Base-by-base conservation (phyloP, 306 rosid species). In the Vicia sativa region DNA sequence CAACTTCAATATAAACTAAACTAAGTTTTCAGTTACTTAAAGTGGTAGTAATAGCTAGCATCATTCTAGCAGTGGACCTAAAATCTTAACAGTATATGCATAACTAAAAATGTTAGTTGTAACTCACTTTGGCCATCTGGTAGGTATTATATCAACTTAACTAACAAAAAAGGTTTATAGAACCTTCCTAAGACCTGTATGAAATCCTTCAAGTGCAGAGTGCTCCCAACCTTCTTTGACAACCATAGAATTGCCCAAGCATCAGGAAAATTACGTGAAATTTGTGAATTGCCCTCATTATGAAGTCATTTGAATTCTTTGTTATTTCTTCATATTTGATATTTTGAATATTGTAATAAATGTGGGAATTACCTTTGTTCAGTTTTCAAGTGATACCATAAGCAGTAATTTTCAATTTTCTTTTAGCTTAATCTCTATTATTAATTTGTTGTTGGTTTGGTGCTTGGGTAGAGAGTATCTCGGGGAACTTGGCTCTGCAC, bases 281-380 rank as follows among this genome's bases (percentile, higher is more conserved):
- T 43, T 69, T 11, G 28, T 69, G 26, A 23, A 25, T 39, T 11
- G 13, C 21, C 31, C 9, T 14, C 34, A 10, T 50, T 19, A 34
- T 41, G n/a, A 43, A 56, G 65, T 37, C 50, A 69, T 73, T 73
- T 75, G 42, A 38, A 46, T 67, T 67, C 45, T 4, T 48, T 65
- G 50, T 74, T 71, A 18, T 67, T 58, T 6, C 50, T 71, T 56
- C 29, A 34, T 71, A 35, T 58, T 62, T 52, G 72, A 37, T 62
- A 41, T 58, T 59, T 54, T 14, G 62, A 62, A 37, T 16, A 38
- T 29, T 55, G 65, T 16, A 38, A 23, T 58, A 25, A 21, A 34
- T 25, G 44, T 35, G 19, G 67, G 68, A 42, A 49, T 70, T 54
- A 48, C 60, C 42, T 52, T 19, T 16, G 54, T 59, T 54, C 25